phyloP scores from a whole-genome alignment of 768 basidiomycete species.

The Pulveroboletus frians region DNA sequence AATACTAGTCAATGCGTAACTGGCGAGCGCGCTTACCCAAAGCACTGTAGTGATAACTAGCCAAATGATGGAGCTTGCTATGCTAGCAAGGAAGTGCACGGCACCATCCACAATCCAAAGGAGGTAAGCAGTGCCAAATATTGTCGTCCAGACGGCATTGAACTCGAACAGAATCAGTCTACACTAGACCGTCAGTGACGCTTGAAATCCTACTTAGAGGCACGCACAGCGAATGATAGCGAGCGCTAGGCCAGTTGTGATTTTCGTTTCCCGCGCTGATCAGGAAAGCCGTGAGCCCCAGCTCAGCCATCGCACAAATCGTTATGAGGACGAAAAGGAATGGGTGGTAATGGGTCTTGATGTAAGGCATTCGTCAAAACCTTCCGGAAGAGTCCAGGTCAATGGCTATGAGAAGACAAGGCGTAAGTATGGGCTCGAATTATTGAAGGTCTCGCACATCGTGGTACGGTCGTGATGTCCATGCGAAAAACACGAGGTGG shows the following conservation, averaged over 20 bases:
- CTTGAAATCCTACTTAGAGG: background rate
- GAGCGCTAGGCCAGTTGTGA: conserved; percentile 52
- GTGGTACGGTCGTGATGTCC: conserved; percentile 24
- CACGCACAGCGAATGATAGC: conserved; percentile 62
- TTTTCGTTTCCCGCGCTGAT: conserved; percentile 63
- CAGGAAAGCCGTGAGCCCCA: conserved; percentile 70
- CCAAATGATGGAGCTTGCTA: conserved; percentile 77
- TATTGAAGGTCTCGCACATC: conserved; percentile 22
- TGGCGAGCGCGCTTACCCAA: conserved; percentile 48
- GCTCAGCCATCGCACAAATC: conserved; percentile 62
- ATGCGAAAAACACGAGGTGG: conserved; percentile 32
- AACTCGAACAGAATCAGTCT: conserved; percentile 59
- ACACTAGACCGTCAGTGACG: conserved; percentile 3
- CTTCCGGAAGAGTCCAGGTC: conserved; percentile 9
- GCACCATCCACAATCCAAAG: conserved; percentile 66
- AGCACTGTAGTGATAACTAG: conserved; percentile 55
- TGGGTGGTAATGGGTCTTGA: conserved; percentile 55
- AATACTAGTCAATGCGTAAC: background rate
- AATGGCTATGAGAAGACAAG: conserved; percentile 10
- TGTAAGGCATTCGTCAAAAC: conserved; percentile 34
- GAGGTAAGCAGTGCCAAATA: conserved; percentile 66
- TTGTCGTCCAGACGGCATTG: conserved; percentile 67
- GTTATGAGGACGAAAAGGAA: conserved; percentile 62
- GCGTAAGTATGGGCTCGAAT: conserved; percentile 4
- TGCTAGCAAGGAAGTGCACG: conserved; percentile 63